Conservation (phyloP, 2,329 filamentous ascomycete species). For the Bipolaris cookei region DNA sequence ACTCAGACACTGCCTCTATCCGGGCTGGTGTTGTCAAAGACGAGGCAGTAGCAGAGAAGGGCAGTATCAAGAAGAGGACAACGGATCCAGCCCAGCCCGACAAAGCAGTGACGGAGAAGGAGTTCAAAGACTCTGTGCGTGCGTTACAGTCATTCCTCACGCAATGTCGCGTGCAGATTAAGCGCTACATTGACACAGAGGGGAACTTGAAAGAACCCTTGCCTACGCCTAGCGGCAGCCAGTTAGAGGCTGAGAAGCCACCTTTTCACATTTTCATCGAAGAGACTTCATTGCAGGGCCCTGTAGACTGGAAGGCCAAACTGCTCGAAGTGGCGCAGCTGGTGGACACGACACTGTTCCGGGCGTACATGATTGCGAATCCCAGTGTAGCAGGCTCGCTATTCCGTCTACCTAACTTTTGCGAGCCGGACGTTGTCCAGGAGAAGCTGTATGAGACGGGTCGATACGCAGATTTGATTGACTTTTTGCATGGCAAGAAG, state of each 20-base stretch:
- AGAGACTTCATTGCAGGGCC: conserved; percentile 31
- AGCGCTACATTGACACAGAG: conserved; percentile 65
- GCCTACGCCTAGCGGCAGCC: conserved; percentile 52
- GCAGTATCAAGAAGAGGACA: conserved; percentile 57
- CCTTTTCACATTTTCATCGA: conserved; percentile 54
- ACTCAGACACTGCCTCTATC: conserved; percentile 63
- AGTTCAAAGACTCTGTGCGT: conserved; percentile 79
- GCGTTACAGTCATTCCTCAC: conserved; percentile 89
- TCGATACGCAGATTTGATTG: conserved; percentile 92
- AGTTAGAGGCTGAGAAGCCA: conserved; percentile 48
- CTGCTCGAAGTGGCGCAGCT: conserved; percentile 78
- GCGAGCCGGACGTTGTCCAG: conserved; percentile 93
- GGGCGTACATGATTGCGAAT: conserved; percentile 90
- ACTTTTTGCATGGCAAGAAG: conserved; percentile 95
- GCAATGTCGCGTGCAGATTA: conserved; percentile 73
- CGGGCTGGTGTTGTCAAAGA: conserved; percentile 61
- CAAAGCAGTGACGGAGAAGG: conserved; percentile 71
- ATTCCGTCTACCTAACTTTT: conserved; percentile 96
- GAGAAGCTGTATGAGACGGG: conserved; percentile 87
- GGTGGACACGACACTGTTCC: conserved; percentile 93
- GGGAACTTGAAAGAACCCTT: conserved; percentile 65
- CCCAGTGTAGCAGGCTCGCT: conserved; percentile 85
- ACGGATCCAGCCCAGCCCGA: conserved; percentile 58
- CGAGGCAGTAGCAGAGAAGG: conserved; percentile 64
- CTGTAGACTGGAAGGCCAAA: conserved; percentile 69